Evolutionary conservation across 768 basidiomycete species (phyloP).

Genomic region (Gloeophyllum trabeum): DNA sequence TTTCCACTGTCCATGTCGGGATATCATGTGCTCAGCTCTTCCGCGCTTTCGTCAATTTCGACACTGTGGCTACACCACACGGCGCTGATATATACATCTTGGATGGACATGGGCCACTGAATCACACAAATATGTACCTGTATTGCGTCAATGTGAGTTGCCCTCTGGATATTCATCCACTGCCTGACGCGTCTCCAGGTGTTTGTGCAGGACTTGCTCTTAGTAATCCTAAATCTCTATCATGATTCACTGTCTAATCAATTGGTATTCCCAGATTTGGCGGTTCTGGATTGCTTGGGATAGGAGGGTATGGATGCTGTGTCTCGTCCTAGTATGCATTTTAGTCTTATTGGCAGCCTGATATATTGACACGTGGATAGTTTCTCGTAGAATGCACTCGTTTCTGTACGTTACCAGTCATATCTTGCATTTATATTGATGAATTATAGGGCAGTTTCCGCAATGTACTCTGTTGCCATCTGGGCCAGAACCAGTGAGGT

Average conservation of each 20-base stretch:
- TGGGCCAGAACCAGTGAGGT: not conserved
- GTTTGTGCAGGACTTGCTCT: not conserved
- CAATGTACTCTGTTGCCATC: not conserved
- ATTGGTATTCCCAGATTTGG: constrained; percentile 9
- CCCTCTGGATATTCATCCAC: not conserved
- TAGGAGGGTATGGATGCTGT: constrained; percentile 11
- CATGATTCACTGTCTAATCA: not conserved
- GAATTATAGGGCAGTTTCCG: not conserved
- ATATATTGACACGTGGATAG: constrained; percentile 2
- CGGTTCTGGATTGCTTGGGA: constrained; percentile 13
- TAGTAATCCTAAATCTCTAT: not conserved
- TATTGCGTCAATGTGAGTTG: constrained; percentile 1
- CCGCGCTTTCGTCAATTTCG: not conserved
- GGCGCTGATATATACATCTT: not conserved
- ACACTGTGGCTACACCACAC: not conserved
- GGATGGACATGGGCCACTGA: not conserved
- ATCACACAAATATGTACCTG: not conserved
- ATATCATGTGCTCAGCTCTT: not conserved
- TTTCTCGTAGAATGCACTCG: constrained; percentile 11
- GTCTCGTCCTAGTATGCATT: constrained; percentile 7
- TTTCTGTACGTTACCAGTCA: constrained; percentile 7
- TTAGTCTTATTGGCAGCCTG: not conserved
- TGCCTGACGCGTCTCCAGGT: not conserved
- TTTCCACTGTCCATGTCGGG: not conserved
- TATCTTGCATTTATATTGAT: not conserved